Evolutionary conservation across 2,329 filamentous ascomycete genomes (phyloP).

Genomic region (Cladosporium cucumerinum): DNA sequence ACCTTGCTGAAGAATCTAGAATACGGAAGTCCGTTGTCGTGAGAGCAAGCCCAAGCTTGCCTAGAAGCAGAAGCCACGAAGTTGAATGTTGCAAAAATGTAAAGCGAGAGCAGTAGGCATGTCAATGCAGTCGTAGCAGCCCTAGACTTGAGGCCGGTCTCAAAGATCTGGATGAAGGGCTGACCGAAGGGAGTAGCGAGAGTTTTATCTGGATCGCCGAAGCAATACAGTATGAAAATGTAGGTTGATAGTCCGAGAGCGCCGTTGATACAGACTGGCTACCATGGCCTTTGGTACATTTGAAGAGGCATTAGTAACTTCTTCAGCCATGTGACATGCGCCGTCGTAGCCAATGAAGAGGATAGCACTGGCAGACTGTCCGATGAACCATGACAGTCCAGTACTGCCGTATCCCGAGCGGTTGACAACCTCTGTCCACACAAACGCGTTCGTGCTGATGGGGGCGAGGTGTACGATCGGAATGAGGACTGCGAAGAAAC

Average conservation of each 20-base stretch:
- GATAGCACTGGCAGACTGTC: constrained; percentile 1
- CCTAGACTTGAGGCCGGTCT: constrained; percentile 36
- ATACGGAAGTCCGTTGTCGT: constrained; percentile 27
- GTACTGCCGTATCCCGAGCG: constrained; percentile 12
- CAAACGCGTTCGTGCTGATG: neutral
- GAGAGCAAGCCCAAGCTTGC: constrained; percentile 36
- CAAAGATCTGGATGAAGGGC: constrained; percentile 45
- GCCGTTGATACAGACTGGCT: constrained; percentile 41
- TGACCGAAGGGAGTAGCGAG: constrained; percentile 38
- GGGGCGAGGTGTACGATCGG: constrained; percentile 15
- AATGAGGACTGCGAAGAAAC: constrained; percentile 9
- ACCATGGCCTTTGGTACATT: constrained; percentile 27
- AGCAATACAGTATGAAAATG: constrained; percentile 39
- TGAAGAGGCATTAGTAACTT: constrained; percentile 18
- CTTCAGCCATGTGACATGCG: constrained; percentile 20
- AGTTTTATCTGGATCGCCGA: constrained; percentile 36
- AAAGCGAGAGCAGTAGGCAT: constrained; percentile 41
- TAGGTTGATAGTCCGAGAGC: constrained; percentile 36
- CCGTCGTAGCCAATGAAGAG: constrained; percentile 19
- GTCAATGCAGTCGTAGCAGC: constrained; percentile 39
- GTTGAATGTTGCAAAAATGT: constrained; percentile 28
- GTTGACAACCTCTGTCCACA: constrained; percentile 5
- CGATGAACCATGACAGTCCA: constrained; percentile 18
- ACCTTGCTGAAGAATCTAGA: constrained; percentile 21
- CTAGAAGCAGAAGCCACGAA: constrained; percentile 34